Percentiles rank a stretch among this genome's conserved stretches.
These are phyloP conservation scores for Arxiozyma bovina DNA, from an alignment of 1,139 yeast species.

Conservation along the genomic window DNA sequence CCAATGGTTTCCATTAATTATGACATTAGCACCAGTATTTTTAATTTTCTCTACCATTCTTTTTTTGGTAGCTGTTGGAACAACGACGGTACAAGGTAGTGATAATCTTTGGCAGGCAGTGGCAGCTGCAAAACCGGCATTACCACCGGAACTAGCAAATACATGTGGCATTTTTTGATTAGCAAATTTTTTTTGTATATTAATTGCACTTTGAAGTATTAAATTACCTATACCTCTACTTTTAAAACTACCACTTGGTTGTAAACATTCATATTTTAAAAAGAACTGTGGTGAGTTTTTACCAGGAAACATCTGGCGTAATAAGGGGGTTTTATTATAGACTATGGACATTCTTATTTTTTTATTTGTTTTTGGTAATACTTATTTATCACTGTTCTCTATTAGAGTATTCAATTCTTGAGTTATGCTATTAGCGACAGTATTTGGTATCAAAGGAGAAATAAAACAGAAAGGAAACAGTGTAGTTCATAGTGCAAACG, in stretches of 20 bases:
- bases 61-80: slow-evolving; percentile 43
- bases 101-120: slow-evolving; percentile 42
- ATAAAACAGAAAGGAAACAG: too few species aligned
- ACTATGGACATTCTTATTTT: slow-evolving; percentile 12
- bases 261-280: slow-evolving; percentile 55
- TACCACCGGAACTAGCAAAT: slow-evolving; percentile 65
- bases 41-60: slow-evolving; percentile 36
- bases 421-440: too few species aligned
- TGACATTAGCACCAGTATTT: slow-evolving; percentile 45
- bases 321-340: slow-evolving; percentile 38
- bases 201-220: slow-evolving; percentile 31
- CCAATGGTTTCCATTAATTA: slow-evolving; percentile 50
- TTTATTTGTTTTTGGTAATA: not conserved
- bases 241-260: slow-evolving; percentile 69
- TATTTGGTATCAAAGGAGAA: too few species aligned
- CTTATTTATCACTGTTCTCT: too few species aligned
- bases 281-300: slow-evolving; percentile 37
- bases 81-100: slow-evolving; percentile 54
- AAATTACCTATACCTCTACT: slow-evolving; percentile 55
- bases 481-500: too few species aligned
- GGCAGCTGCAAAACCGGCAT: slow-evolving; percentile 74
- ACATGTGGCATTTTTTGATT: slow-evolving; percentile 36
- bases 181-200: slow-evolving; percentile 13
- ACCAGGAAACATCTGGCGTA: slow-evolving; percentile 33
- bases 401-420: too few species aligned